Percentiles rank a stretch among this genome's conserved stretches.
These are phyloP conservation scores for Spencermartinsiella europaea DNA, from an alignment of 805 yeast genomes.

Conservation along the genomic window DNA sequence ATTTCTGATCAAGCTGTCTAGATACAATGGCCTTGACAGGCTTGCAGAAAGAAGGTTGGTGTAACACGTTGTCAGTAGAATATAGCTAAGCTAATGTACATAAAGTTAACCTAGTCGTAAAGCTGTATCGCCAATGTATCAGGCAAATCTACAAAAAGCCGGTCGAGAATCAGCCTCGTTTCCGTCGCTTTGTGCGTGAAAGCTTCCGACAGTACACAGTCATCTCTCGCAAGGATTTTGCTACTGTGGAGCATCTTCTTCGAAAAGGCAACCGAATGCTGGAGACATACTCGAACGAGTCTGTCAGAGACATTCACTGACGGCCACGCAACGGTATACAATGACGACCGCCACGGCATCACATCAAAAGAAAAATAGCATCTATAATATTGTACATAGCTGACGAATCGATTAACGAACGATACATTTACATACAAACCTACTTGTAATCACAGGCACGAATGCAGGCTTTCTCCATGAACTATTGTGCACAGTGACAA, in stretches of 20 bases:
- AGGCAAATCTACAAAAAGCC: constrained; percentile 46
- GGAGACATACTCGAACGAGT: constrained; percentile 68
- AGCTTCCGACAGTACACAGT: constrained; percentile 57
- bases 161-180: constrained; percentile 40
- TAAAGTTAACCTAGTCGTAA: constrained; percentile 34
- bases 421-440: too few species aligned
- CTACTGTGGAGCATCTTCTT: constrained; percentile 78
- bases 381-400: too few species aligned
- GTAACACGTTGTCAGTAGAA: neutral
- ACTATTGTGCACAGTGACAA: too few species aligned
- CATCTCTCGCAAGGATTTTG: constrained; percentile 72
- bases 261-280: constrained; percentile 67
- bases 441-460: too few species aligned
- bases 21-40: constrained; percentile 24
- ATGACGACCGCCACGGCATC: too few species aligned
- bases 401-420: too few species aligned
- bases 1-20: neutral
- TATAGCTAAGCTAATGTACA: constrained; percentile 1
- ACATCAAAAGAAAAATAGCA: too few species aligned
- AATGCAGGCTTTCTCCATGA: too few species aligned
- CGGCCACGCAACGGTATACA: too few species aligned
- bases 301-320: constrained; percentile 48
- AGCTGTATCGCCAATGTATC: constrained; percentile 46
- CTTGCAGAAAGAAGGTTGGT: constrained; percentile 39
- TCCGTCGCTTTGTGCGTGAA: constrained; percentile 43